These are phyloP conservation scores for Coemansia sp. DNA, from an alignment of 192 early-diverging fungal genomes.

Conservation along the genomic window DNA sequence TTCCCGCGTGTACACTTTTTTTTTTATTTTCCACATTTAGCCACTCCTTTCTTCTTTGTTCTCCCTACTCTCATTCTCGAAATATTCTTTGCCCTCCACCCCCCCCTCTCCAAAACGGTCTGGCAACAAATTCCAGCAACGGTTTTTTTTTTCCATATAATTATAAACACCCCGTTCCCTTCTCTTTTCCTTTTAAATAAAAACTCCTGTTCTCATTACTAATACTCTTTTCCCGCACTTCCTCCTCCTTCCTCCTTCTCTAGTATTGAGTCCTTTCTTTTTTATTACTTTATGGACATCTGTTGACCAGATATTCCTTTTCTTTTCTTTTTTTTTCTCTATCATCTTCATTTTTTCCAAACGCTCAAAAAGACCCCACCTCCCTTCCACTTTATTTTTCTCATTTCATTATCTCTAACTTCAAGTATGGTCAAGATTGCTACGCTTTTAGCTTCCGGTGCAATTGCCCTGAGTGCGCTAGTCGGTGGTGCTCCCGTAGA, in stretches of 20 bases:
- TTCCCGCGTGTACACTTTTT: background rate
- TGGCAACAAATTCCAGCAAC: background rate
- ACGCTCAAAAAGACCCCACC: no score
- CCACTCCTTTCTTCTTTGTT: background rate
- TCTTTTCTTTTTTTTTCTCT: background rate
- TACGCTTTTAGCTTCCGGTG: background rate
- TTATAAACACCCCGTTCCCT: background rate
- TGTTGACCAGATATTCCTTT: constrained; percentile 23
- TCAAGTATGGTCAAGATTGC: constrained; percentile 2
- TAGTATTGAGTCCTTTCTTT: background rate
- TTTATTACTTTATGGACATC: constrained; percentile 5
- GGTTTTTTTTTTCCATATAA: background rate
- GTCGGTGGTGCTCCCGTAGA: constrained; percentile 2
- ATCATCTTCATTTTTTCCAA: background rate
- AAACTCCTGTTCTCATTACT: background rate
- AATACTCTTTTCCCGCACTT: background rate
- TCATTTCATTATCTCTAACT: background rate
- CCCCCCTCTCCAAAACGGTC: no score
- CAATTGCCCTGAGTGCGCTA: background rate
- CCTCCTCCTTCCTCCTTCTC: background rate
- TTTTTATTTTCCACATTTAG: background rate
- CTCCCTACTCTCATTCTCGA: background rate
- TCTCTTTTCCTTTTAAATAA: background rate
- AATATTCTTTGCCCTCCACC: no score
- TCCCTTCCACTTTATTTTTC: background rate